These are phyloP conservation scores for Sordariomycetes sp. DNA, from an alignment of 2,329 filamentous ascomycete genomes.

Conservation along the genomic window DNA sequence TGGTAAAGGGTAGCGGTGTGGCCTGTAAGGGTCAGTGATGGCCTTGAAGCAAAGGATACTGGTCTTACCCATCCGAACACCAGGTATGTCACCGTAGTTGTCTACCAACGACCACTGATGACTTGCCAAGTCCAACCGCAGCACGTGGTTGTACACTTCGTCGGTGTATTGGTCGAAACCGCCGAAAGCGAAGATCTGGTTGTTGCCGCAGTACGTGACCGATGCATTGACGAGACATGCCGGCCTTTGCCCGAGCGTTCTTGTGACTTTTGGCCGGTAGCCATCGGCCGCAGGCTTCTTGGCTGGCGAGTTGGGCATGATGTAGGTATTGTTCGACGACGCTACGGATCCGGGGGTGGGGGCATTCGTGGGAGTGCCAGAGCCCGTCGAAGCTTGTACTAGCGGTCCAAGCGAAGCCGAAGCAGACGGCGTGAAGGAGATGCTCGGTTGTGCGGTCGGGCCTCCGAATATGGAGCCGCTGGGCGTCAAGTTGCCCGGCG, in stretches of 20 bases:
- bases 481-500: not conserved
- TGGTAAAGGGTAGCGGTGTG: conserved; percentile 93
- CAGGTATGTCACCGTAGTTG: conserved; percentile 97
- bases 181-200: conserved; percentile 95
- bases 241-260: conserved; percentile 70
- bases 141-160: conserved; percentile 96
- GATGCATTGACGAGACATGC: conserved; percentile 96
- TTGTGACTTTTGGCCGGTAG: conserved; percentile 77
- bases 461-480: conserved; percentile 7
- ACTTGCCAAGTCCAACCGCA: conserved; percentile 76
- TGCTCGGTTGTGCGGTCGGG: conserved; percentile 3
- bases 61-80: conserved; percentile 87
- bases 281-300: conserved; percentile 60
- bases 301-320: conserved; percentile 80
- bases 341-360: conserved; percentile 10
- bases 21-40: too few species aligned
- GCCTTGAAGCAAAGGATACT: too few species aligned
- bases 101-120: conserved; percentile 94
- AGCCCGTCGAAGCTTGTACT: too few species aligned
- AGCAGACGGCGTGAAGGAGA: not conserved
- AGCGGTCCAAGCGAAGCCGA: not conserved
- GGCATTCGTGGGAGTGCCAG: not conserved
- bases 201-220: conserved; percentile 96
- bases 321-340: conserved; percentile 67
- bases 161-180: conserved; percentile 99